Evolutionary conservation across 345 rosid species (phyloP), one percentile per base, ranked within the genome.

Genomic region (Toxicodendron radicans): DNA sequence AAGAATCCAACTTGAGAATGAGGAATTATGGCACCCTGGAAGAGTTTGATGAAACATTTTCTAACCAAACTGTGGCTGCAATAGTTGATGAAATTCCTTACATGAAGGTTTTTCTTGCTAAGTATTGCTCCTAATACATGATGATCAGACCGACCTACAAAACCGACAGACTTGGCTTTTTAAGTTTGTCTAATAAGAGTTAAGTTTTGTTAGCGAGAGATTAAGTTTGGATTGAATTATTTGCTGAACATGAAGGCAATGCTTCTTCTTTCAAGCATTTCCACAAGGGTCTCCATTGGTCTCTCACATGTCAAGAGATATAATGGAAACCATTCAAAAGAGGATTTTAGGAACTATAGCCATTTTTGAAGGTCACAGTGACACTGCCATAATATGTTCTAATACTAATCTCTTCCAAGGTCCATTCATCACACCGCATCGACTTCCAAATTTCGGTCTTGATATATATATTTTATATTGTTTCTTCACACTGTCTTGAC

Each of bases 61-160:
- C 66, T n/a, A 76, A 48, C 24, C 82, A 80, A 5, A 68, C 2
- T 7, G 81, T 84, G 0, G 68, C 84, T 10, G 85, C 77, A 30
- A 73, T 82, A 32, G 59, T 86, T 10, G 85, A 82, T 10, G 91
- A 87, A 78, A 18, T 86, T 20, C 84, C 94, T 12, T 83, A 81
- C 61, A 79, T 78, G 0, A 81, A 77, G 21, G 71, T 84, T 16
- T 75, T 88, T 62, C 85, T 86, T 41, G 75, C 81, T 8, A 72
- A 79, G 48, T 53, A 86, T 61, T 78, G 86, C 73, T 49, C 21
- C 32, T 5, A 71, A 4, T 85, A 76, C 71, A 68, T 66, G n/a
- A 78, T 83, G 81, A 48, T 76, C n/a, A 81, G 73, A 58, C 75
- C 87, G 20, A 66, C 78, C 20, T 66, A 51, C 51, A 80, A 54